These are phyloP conservation scores for Lentinula sp. DNA, from an alignment of 768 basidiomycete genomes.

Conservation along the genomic window DNA sequence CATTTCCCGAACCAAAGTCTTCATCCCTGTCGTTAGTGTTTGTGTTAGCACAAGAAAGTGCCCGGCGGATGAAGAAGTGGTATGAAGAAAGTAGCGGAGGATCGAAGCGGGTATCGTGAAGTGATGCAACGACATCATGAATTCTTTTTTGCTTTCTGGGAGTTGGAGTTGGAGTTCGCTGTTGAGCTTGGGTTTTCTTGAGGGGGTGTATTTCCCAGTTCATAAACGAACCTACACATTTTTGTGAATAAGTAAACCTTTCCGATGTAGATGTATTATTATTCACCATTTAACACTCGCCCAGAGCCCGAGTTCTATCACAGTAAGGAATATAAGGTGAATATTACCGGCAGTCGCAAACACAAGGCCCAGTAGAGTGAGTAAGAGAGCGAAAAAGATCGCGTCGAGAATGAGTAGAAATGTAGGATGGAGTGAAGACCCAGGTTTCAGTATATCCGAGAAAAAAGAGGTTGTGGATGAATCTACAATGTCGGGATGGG, in stretches of 20 bases:
- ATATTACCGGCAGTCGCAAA: slow-evolving; percentile 57
- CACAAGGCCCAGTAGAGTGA: slow-evolving; percentile 54
- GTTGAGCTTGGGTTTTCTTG: slow-evolving; percentile 7
- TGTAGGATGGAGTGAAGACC: slow-evolving; percentile 68
- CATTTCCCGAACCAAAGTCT: not conserved
- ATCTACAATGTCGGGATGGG: not conserved
- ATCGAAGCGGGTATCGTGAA: slow-evolving; percentile 19
- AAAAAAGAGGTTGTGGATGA: slow-evolving; percentile 28
- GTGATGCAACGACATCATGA: slow-evolving; percentile 10
- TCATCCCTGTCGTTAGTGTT: slow-evolving; percentile 53
- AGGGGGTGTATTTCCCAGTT: slow-evolving; percentile 38
- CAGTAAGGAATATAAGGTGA: slow-evolving; percentile 63
- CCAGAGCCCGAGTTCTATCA: slow-evolving; percentile 67
- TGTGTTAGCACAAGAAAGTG: slow-evolving; percentile 76
- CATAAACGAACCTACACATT: slow-evolving; percentile 55
- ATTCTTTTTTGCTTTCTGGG: slow-evolving; percentile 23
- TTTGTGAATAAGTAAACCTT: slow-evolving; percentile 9
- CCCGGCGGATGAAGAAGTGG: slow-evolving; percentile 75
- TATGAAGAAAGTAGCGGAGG: slow-evolving; percentile 64
- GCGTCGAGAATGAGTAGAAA: slow-evolving; percentile 62
- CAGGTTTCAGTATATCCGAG: slow-evolving; percentile 59
- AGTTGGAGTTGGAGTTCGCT: slow-evolving; percentile 10
- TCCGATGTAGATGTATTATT: slow-evolving; percentile 1
- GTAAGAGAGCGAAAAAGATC: slow-evolving; percentile 50
- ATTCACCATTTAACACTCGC: slow-evolving; percentile 75